Conservation (phyloP, 2,329 filamentous ascomycete genomes). For the Pyrenochaeta sp. region DNA sequence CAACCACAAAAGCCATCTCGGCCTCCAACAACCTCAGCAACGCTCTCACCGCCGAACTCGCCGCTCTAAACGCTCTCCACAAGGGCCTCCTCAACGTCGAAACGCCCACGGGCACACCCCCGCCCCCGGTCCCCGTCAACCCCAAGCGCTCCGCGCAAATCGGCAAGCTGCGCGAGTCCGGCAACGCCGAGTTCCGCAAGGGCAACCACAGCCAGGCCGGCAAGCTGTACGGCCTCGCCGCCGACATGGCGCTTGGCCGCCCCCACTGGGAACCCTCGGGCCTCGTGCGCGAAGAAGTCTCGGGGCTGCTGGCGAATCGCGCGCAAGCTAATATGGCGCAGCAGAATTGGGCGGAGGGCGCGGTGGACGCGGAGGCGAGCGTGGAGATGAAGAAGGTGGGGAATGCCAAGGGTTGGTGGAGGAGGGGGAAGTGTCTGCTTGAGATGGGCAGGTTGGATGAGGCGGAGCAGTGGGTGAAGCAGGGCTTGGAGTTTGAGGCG, state of each 20-base stretch:
- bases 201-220: slow-evolving; percentile 76
- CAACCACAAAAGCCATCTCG: slow-evolving; percentile 78
- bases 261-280: slow-evolving; percentile 88
- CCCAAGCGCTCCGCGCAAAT: slow-evolving; percentile 89
- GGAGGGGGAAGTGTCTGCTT: slow-evolving; percentile 80
- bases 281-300: slow-evolving; percentile 84
- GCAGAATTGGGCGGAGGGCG: slow-evolving; percentile 82
- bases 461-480: slow-evolving; percentile 78
- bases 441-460: slow-evolving; percentile 92
- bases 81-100: slow-evolving; percentile 72
- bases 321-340: slow-evolving; percentile 89
- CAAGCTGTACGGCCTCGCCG: slow-evolving; percentile 81
- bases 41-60: slow-evolving; percentile 60
- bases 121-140: slow-evolving; percentile 88
- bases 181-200: slow-evolving; percentile 84
- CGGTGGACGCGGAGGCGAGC: slow-evolving; percentile 86
- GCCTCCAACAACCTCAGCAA: slow-evolving; percentile 48
- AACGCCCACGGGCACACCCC: slow-evolving; percentile 71
- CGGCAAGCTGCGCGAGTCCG: slow-evolving; percentile 87
- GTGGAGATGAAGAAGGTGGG: slow-evolving; percentile 85
- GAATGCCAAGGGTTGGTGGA: slow-evolving; percentile 96
- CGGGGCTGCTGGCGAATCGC: slow-evolving; percentile 81
- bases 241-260: slow-evolving; percentile 84
- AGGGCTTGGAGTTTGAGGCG: slow-evolving; percentile 83
- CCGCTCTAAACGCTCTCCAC: slow-evolving; percentile 80